Conservation (phyloP, 1,139 yeast genomes). For the Sugiyamaella novakii region DNA sequence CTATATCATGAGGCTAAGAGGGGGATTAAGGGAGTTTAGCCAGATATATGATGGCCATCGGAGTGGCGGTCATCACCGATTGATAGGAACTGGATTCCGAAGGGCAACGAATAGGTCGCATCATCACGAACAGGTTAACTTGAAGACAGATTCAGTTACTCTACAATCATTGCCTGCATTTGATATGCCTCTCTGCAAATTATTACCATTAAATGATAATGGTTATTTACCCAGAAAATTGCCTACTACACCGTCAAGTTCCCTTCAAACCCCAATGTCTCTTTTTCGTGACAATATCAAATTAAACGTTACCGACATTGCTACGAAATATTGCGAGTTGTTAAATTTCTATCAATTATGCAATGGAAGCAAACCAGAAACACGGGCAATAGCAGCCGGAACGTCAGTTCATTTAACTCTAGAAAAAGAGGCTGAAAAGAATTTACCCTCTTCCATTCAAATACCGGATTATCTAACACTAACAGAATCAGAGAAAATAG, state of each 20-base stretch:
- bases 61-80: not conserved
- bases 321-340: constrained; percentile 37
- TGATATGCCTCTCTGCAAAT: not conserved
- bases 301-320: constrained; percentile 36
- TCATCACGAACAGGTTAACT: not conserved
- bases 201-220: constrained; percentile 12
- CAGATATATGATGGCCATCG: too few relatives aligned
- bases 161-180: not conserved
- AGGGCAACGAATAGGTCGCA: not conserved
- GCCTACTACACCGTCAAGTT: not conserved
- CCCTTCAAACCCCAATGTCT: constrained; percentile 20
- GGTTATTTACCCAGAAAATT: constrained; percentile 15
- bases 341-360: constrained; percentile 27
- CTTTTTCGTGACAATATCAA: constrained; percentile 25
- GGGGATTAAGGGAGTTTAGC: not conserved
- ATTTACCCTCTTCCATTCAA: constrained; percentile 15
- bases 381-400: constrained; percentile 29
- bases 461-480: constrained; percentile 8
- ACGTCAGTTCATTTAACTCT: constrained; percentile 35
- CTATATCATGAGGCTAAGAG: constrained; percentile 11
- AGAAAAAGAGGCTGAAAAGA: constrained; percentile 29
- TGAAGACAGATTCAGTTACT: not conserved
- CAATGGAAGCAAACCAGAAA: not conserved
- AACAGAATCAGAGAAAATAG: constrained; percentile 29
- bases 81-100: not conserved